These are phyloP conservation scores for Clavispora carvajalis DNA, from an alignment of 805 yeast species.

Conservation along the genomic window DNA sequence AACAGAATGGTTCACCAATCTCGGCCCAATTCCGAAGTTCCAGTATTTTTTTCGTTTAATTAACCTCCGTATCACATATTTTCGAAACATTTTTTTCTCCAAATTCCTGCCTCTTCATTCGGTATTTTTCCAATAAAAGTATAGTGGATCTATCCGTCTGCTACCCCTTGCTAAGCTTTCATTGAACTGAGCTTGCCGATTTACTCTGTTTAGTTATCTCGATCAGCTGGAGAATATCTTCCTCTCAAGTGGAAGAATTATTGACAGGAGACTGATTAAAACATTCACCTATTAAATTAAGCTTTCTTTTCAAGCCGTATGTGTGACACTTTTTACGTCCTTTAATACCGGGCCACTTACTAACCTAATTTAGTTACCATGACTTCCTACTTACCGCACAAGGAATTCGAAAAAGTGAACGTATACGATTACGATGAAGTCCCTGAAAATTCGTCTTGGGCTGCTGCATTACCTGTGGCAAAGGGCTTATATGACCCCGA, in stretches of 20 bases:
- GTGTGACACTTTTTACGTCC: background rate
- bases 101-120: background rate
- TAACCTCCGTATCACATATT: background rate
- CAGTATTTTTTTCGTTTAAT: background rate
- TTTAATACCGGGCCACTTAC: background rate
- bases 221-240: background rate
- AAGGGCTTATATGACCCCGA: conserved; percentile 94
- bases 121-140: conserved; percentile 3
- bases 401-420: conserved; percentile 29
- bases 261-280: too few species aligned
- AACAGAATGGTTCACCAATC: background rate
- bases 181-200: background rate
- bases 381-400: conserved; percentile 33
- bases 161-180: background rate
- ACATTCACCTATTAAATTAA: too few species aligned
- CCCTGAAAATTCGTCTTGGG: conserved; percentile 86
- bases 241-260: background rate
- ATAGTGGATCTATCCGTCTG: background rate
- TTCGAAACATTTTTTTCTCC: background rate
- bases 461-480: conserved; percentile 75
- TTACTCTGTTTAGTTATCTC: background rate
- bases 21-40: background rate
- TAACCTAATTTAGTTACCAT: conserved; percentile 1
- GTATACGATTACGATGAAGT: conserved; percentile 68
- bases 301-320: background rate